Evolutionary conservation across 306 rosid species (phyloP).

Genomic region (Argentina anserina): DNA sequence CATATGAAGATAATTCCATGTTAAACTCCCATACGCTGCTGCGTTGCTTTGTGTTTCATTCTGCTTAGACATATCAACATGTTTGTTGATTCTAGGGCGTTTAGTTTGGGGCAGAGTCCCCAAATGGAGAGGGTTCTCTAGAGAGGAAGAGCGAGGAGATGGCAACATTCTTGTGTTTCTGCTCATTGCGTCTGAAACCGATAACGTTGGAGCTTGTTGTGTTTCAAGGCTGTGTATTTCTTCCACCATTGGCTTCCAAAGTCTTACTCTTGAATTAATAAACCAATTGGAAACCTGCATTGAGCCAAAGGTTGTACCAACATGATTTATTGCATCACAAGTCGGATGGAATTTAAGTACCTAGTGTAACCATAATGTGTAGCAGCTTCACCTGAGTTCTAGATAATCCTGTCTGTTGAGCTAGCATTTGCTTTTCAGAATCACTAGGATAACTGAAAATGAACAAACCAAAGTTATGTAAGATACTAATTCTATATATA

Average conservation of each 20-base stretch:
- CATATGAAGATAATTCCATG: neutral
- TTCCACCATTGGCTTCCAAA: constrained; percentile 39
- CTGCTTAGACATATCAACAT: neutral
- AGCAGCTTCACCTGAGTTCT: constrained; percentile 25
- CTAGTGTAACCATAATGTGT: neutral
- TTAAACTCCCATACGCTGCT: neutral
- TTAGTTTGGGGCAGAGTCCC: constrained; percentile 7
- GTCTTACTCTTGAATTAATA: constrained; percentile 33
- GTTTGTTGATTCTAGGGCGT: constrained; percentile 12
- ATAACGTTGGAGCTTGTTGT: constrained; percentile 6
- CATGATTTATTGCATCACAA: neutral
- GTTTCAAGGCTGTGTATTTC: constrained; percentile 30
- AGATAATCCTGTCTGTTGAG: constrained; percentile 31
- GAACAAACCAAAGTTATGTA: neutral
- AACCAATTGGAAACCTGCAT: constrained; percentile 34
- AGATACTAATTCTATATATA: neutral
- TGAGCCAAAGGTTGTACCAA: neutral
- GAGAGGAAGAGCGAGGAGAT: neutral
- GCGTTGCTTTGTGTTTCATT: neutral
- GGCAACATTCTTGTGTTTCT: neutral
- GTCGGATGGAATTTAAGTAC: neutral
- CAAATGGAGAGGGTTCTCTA: constrained; percentile 1
- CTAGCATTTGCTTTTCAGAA: constrained; percentile 28
- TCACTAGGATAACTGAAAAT: constrained; percentile 29
- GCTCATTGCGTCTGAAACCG: neutral